Evolutionary conservation across 2,329 filamentous ascomycete species (phyloP).

Genomic region (Alternaria conjuncta): DNA sequence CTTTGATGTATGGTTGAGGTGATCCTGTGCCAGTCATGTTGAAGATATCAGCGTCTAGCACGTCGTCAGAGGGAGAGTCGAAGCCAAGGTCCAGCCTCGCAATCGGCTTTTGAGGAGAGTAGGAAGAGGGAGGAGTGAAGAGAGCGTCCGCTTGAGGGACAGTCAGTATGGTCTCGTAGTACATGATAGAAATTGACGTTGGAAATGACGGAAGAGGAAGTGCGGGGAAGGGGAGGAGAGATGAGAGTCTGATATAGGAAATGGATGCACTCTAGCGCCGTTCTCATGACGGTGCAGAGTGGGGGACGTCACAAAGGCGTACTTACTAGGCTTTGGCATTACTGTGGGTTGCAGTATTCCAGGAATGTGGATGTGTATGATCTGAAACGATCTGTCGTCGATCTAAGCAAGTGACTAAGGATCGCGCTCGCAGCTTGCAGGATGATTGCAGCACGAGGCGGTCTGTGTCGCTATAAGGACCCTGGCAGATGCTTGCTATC

Average conservation of each 20-base stretch:
- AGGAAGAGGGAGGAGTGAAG: conserved; percentile 51
- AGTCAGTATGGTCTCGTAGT: conserved; percentile 47
- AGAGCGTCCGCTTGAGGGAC: conserved; percentile 51
- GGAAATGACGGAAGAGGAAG: conserved; percentile 20
- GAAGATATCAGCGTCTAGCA: conserved; percentile 53
- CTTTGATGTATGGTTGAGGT: conserved; percentile 69
- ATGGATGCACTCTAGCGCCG: conserved; percentile 20
- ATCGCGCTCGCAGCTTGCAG: conserved; percentile 41
- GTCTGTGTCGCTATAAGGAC: conserved; percentile 47
- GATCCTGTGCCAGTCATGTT: conserved; percentile 63
- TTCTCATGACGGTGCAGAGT: conserved; percentile 43
- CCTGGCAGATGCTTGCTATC: conserved; percentile 41
- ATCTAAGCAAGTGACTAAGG: conserved; percentile 44
- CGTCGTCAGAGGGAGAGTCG: conserved; percentile 50
- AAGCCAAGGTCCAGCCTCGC: conserved; percentile 47
- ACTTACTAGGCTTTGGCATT: conserved; percentile 51
- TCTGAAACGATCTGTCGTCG: conserved; percentile 48
- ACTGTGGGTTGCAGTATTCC: conserved; percentile 47
- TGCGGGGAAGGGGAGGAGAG: conserved; percentile 4
- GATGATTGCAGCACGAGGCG: conserved; percentile 48
- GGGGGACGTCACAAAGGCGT: conserved; percentile 39
- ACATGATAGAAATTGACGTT: conserved; percentile 35
- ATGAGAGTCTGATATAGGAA: conserved; percentile 33
- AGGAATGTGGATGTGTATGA: conserved; percentile 46
- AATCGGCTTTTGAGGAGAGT: conserved; percentile 48